phyloP scores from a whole-genome alignment of 768 basidiomycete genomes.

The Ramaria sp. region DNA sequence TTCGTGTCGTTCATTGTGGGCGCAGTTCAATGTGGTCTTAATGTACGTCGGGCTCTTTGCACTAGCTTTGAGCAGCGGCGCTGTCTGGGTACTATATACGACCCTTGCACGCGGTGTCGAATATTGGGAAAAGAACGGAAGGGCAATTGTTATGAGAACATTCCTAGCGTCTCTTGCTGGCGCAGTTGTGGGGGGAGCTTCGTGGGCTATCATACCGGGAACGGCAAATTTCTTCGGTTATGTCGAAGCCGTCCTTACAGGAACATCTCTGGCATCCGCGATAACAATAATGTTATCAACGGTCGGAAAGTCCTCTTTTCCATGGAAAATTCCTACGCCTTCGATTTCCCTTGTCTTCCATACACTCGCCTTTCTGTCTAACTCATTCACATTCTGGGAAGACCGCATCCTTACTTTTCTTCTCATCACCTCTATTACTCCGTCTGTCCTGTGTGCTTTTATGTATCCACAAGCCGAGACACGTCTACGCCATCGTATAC shows the following conservation, averaged over 20 bases:
- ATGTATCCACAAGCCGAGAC: constrained; percentile 43
- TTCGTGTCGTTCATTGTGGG: constrained; percentile 83
- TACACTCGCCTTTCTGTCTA: constrained; percentile 70
- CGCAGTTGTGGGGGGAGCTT: background rate
- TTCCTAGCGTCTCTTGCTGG: background rate
- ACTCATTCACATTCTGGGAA: constrained; percentile 98
- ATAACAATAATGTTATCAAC: constrained; percentile 33
- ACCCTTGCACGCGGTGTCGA: constrained; percentile 37
- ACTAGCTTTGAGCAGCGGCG: constrained; percentile 43
- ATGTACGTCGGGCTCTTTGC: constrained; percentile 66
- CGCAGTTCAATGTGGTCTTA: constrained; percentile 75
- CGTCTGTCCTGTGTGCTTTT: constrained; percentile 49
- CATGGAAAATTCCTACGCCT: constrained; percentile 4
- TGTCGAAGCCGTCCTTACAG: constrained; percentile 19
- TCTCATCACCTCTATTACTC: constrained; percentile 50
- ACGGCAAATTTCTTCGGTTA: background rate
- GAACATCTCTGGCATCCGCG: constrained; percentile 34
- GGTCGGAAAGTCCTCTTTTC: constrained; percentile 17
- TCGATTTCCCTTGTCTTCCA: constrained; percentile 46
- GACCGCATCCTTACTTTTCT: constrained; percentile 74
- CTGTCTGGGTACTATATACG: constrained; percentile 44
- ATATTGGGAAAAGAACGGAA: constrained; percentile 23
- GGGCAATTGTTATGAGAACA: constrained; percentile 14
- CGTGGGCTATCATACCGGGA: background rate
- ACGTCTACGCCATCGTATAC: constrained; percentile 62